These are phyloP conservation scores for Trichoderma endophyticum DNA, from an alignment of 2,329 filamentous ascomycete species.

Conservation along the genomic window DNA sequence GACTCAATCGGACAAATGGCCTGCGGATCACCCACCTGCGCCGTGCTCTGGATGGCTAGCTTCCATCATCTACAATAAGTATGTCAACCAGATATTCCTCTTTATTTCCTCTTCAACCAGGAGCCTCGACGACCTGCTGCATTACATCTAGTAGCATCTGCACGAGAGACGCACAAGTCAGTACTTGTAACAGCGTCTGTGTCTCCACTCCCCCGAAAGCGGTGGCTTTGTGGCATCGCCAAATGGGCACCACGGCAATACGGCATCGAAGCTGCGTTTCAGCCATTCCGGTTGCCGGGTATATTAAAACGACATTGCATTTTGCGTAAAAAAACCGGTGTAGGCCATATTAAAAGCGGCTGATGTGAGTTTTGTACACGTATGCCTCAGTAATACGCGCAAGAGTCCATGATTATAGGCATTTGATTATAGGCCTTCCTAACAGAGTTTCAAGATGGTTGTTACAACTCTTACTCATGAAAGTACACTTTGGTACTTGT, in stretches of 20 bases:
- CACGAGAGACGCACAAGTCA: background rate
- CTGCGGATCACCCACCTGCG: background rate
- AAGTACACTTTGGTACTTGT: background rate
- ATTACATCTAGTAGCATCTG: background rate
- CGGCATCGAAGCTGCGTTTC: slow-evolving; percentile 10
- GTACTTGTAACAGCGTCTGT: background rate
- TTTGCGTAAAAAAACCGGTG: background rate
- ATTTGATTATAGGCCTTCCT: background rate
- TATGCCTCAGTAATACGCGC: background rate
- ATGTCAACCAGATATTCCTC: background rate
- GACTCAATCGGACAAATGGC: background rate
- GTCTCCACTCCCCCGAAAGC: slow-evolving; percentile 3
- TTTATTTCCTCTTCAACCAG: background rate
- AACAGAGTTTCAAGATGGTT: background rate
- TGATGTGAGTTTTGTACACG: background rate
- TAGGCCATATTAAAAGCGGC: background rate
- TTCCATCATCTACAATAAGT: background rate
- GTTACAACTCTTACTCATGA: background rate
- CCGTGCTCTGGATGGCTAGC: background rate
- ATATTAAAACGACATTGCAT: background rate
- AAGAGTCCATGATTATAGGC: background rate
- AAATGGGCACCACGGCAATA: slow-evolving; percentile 3
- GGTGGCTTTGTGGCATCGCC: background rate
- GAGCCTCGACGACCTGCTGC: background rate
- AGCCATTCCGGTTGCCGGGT: background rate